These are phyloP conservation scores for Emmonsiellopsis sp. DNA, from an alignment of 2,329 filamentous ascomycete genomes.

Conservation along the genomic window DNA sequence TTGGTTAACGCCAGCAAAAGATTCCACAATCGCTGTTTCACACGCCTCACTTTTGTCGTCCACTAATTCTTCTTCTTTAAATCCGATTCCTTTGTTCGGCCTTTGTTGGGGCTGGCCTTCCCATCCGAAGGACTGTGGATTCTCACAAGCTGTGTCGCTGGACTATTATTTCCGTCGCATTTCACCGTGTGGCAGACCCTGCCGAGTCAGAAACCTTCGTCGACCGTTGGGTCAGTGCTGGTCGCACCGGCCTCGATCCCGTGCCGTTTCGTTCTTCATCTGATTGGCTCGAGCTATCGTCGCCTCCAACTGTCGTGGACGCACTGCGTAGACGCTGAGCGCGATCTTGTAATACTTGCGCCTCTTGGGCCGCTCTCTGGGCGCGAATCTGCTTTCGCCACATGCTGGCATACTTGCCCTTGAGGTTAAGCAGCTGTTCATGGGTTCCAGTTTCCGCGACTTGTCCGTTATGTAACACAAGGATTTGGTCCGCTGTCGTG, in stretches of 20 bases:
- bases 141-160: background rate
- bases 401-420: conserved; percentile 72
- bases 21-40: conserved; percentile 3
- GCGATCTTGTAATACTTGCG: conserved; percentile 37
- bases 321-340: conserved; percentile 36
- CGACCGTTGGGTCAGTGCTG: conserved; percentile 6
- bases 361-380: conserved; percentile 58
- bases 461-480: conserved; percentile 67
- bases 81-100: conserved; percentile 1
- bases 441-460: conserved; percentile 74
- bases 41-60: background rate
- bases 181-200: background rate
- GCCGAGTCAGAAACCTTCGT: conserved; percentile 6
- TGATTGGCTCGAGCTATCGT: conserved; percentile 41
- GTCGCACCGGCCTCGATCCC: conserved; percentile 6
- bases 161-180: background rate
- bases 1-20: conserved; percentile 7
- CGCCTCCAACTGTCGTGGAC: conserved; percentile 25
- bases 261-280: conserved; percentile 32
- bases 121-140: background rate
- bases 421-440: conserved; percentile 59
- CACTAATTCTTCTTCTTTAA: conserved; percentile 8
- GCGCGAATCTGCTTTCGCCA: conserved; percentile 83
- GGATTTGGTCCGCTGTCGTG: conserved; percentile 75
- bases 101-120: background rate